Evolutionary conservation across 2,329 filamentous ascomycete species (phyloP).

Genomic region (Anisogramma anomala): DNA sequence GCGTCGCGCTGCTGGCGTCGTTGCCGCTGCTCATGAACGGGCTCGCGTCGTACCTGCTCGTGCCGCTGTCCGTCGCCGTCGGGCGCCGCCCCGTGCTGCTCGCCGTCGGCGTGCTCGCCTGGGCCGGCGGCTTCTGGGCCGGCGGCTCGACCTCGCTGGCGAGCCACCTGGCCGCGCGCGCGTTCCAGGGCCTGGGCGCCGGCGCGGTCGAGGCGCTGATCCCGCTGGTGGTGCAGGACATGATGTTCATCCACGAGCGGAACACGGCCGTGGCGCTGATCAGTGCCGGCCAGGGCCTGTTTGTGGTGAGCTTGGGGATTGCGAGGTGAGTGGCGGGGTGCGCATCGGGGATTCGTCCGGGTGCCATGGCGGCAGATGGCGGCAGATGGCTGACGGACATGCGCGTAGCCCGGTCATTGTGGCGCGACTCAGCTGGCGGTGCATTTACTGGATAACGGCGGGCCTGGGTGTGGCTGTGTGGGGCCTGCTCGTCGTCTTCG

Average conservation of each 20-base stretch:
- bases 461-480: constrained; percentile 21
- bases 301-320: constrained; percentile 22
- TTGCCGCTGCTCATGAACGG: constrained; percentile 24
- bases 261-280: constrained; percentile 18
- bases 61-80: constrained; percentile 22
- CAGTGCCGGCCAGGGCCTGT: constrained; percentile 18
- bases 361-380: not conserved
- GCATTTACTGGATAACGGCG: constrained; percentile 24
- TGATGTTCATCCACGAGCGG: constrained; percentile 25
- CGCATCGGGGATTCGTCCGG: not conserved
- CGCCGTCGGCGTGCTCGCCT: constrained; percentile 19
- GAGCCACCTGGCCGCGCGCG: constrained; percentile 21
- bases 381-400: not conserved
- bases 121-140: constrained; percentile 23
- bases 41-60: constrained; percentile 21
- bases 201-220: constrained; percentile 24
- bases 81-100: constrained; percentile 23
- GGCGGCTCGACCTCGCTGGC: constrained; percentile 19
- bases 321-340: constrained; percentile 6
- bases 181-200: constrained; percentile 22
- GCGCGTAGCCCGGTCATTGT: constrained; percentile 18
- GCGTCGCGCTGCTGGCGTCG: constrained; percentile 21
- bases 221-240: constrained; percentile 24
- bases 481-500: constrained; percentile 19
- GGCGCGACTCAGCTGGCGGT: constrained; percentile 21